These are phyloP conservation scores for Salix exigua DNA, from an alignment of 345 rosid species.

Conservation along the genomic window DNA sequence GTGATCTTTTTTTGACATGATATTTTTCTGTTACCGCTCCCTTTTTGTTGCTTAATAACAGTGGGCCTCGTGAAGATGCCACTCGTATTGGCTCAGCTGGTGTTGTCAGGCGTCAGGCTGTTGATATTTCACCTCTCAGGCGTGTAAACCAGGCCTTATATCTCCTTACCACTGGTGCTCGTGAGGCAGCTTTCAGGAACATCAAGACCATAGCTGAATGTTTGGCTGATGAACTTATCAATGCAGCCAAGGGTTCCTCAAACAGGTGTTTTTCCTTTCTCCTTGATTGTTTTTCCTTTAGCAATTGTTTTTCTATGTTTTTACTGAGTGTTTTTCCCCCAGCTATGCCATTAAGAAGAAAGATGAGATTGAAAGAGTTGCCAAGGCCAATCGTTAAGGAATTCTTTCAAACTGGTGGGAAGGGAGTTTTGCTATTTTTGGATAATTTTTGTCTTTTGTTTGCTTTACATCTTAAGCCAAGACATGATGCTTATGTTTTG, in stretches of 20 bases:
- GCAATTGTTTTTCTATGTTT: neutral
- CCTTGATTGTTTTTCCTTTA: neutral
- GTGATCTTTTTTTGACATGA: no score
- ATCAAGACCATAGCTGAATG: slow-evolving; percentile 93
- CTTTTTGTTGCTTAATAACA: slow-evolving; percentile 7
- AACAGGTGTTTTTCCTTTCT: slow-evolving; percentile 52
- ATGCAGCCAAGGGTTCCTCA: slow-evolving; percentile 97
- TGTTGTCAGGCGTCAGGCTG: slow-evolving; percentile 96
- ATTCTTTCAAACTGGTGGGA: neutral
- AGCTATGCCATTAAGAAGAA: slow-evolving; percentile 96
- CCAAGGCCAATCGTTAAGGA: slow-evolving; percentile 89
- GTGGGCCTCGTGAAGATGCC: slow-evolving; percentile 98
- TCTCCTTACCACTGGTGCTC: slow-evolving; percentile 86
- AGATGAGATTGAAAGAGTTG: slow-evolving; percentile 96
- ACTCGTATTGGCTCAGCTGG: slow-evolving; percentile 98
- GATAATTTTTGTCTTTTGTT: neutral
- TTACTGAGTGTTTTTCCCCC: neutral
- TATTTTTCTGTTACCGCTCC: neutral
- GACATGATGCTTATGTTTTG: neutral
- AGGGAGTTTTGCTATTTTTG: neutral
- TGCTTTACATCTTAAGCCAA: neutral
- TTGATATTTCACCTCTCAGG: slow-evolving; percentile 90
- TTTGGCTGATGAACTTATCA: slow-evolving; percentile 93
- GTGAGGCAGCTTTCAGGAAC: slow-evolving; percentile 90
- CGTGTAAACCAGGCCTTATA: slow-evolving; percentile 91